Evolutionary conservation across 805 yeast genomes (phyloP).

Genomic region (Cyberlindnera meyerae): DNA sequence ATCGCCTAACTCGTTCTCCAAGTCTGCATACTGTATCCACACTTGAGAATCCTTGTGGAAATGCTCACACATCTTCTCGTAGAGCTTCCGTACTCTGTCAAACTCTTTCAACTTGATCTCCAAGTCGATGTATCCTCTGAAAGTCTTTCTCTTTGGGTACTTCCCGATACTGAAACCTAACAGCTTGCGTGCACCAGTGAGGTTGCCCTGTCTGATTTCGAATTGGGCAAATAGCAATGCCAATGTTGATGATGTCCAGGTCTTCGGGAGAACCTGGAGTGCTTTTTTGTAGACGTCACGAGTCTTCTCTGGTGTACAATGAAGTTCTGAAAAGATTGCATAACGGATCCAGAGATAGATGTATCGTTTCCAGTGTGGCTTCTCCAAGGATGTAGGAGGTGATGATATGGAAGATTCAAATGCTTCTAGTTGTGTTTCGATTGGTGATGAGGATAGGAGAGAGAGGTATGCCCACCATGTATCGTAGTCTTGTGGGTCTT

Average conservation of each 20-base stretch:
- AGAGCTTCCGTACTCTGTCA: slow-evolving; percentile 72
- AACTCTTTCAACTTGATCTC: slow-evolving; percentile 71
- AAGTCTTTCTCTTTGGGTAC: slow-evolving; percentile 54
- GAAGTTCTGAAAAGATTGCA: slow-evolving; percentile 56
- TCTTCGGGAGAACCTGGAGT: slow-evolving; percentile 47
- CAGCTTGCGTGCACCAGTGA: slow-evolving; percentile 56
- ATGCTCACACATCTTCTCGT: slow-evolving; percentile 56
- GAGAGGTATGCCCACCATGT: slow-evolving; percentile 77
- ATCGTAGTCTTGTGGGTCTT: slow-evolving; percentile 58
- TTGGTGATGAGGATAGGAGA: slow-evolving; percentile 39
- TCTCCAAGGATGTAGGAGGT: slow-evolving; percentile 33
- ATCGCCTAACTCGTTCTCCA: slow-evolving; percentile 69
- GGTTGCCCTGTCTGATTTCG: slow-evolving; percentile 57
- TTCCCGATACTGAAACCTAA: slow-evolving; percentile 71
- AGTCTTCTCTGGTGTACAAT: slow-evolving; percentile 39
- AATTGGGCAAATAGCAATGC: slow-evolving; percentile 74
- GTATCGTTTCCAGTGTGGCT: slow-evolving; percentile 61
- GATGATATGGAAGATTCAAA: slow-evolving; percentile 41
- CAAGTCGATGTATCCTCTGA: slow-evolving; percentile 58
- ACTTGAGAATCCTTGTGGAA: slow-evolving; percentile 37
- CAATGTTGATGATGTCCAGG: slow-evolving; percentile 62
- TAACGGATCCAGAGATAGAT: slow-evolving; percentile 66
- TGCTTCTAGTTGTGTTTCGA: slow-evolving; percentile 29
- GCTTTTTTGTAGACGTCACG: slow-evolving; percentile 48
- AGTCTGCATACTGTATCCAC: slow-evolving; percentile 62